Evolutionary conservation across 805 yeast species (phyloP), one percentile per base, ranked within the genome.

Genomic region (Metschnikowia drakensbergensis): DNA sequence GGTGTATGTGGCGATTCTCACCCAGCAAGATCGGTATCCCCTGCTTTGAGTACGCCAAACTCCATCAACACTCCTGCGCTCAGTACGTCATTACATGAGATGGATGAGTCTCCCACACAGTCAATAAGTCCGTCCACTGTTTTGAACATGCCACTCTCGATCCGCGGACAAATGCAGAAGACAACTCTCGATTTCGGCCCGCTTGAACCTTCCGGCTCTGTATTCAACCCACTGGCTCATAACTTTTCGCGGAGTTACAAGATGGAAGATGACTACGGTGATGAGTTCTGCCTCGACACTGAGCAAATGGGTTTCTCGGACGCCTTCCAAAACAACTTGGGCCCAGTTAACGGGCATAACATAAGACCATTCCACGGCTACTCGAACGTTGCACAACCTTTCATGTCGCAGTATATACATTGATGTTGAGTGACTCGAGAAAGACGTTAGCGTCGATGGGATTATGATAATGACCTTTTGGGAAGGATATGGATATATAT

Each of bases 241-340:
- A 31, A 30, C n/a, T 23, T 40, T 6, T 30, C 43, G 8, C 35
- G 35, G 26, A 23, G 35, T 8, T 41, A 25, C 31, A 34, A 33
- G 37, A 34, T 25, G 32, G 45, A 42, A 25, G 67, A 60, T 11
- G 75, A 71, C 52, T 71, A 69, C 52, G 76, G 72, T 51, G 76
- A 72, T 49, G 75, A 71, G 32, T 72, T 55, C 52, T 72, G 77
- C 55, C 65, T 72, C 47, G 76, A 72, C 53, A 58, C 67, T 10
- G 76, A 72, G 47, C 77, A 72, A 56, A 64, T 71, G 62, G 63
- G 64, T 46, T 36, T 45, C 10, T 42, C 48, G 3, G 39, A 22
- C 3, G 10, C 31, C 11, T 23, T 31, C 10, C 43, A n/a, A 9
- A 40, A 23, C 29, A 40, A 40, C 10, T 32, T 31, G 23, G 35